phyloP scores from a whole-genome alignment of 2,329 filamentous ascomycete species.

The Claviceps lovelessii region DNA sequence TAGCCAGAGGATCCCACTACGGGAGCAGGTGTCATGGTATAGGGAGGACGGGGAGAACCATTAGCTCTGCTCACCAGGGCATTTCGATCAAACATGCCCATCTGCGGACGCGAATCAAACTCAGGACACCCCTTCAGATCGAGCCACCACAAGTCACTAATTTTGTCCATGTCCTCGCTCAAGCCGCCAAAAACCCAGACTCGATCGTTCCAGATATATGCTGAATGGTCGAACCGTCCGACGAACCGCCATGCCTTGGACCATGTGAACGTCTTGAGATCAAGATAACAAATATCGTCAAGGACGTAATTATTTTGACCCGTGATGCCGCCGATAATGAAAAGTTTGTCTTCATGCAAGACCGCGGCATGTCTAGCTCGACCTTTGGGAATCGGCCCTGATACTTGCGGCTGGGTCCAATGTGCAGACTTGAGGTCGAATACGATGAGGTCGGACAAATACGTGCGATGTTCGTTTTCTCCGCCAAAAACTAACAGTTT shows the following conservation, averaged over 20 bases:
- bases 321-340: constrained; percentile 89
- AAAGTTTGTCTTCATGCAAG: constrained; percentile 90
- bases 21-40: constrained; percentile 33
- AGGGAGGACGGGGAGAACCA: constrained; percentile 37
- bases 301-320: constrained; percentile 84
- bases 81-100: constrained; percentile 37
- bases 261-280: constrained; percentile 96
- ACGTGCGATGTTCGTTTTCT: constrained; percentile 93
- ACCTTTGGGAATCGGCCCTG: constrained; percentile 73
- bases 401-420: constrained; percentile 85
- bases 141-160: constrained; percentile 92
- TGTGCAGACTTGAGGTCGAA: constrained; percentile 89
- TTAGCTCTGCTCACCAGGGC: constrained; percentile 25
- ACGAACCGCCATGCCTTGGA: constrained; percentile 93
- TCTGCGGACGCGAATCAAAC: constrained; percentile 55
- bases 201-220: constrained; percentile 79
- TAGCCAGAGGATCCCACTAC: constrained; percentile 48
- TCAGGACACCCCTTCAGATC: constrained; percentile 84
- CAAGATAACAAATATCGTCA: constrained; percentile 92
- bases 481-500: constrained; percentile 96
- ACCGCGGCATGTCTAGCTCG: constrained; percentile 87
- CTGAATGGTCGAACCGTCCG: constrained; percentile 84
- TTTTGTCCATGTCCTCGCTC: constrained; percentile 92
- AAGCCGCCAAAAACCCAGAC: constrained; percentile 96
- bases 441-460: constrained; percentile 88